Conservation (phyloP, 306 rosid genomes). For the Astragalus glycyphyllos region DNA sequence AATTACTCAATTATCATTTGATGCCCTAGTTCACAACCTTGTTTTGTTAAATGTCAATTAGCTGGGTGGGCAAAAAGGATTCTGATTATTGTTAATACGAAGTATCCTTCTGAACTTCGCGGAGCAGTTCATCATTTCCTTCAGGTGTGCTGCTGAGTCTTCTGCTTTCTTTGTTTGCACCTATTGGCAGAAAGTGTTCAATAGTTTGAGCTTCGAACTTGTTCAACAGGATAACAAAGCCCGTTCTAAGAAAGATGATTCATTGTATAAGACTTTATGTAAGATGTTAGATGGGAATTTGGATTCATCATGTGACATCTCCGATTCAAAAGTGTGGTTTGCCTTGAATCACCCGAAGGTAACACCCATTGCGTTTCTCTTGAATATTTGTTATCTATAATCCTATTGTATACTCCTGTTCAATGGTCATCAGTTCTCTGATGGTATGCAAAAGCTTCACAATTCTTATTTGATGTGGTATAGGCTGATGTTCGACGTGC, state of each 20-base stretch:
- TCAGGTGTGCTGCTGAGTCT: constrained; percentile 54
- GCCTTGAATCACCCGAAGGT: constrained; percentile 92
- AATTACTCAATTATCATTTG: constrained; percentile 22
- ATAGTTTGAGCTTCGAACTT: constrained; percentile 39
- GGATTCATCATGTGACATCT: constrained; percentile 54
- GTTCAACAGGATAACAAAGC: constrained; percentile 58
- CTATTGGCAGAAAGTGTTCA: constrained; percentile 10
- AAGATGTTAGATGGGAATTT: constrained; percentile 70
- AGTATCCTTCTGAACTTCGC: constrained; percentile 80
- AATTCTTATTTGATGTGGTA: constrained; percentile 34
- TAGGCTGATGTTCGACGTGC: constrained; percentile 88
- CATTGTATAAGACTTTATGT: constrained; percentile 59
- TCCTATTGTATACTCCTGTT: constrained; percentile 35
- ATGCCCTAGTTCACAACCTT: constrained; percentile 34
- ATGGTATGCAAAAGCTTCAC: constrained; percentile 1
- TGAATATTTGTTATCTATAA: constrained; percentile 28
- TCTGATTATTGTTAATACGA: constrained; percentile 59
- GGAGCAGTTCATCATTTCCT: constrained; percentile 75
- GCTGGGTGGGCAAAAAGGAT: constrained; percentile 78
- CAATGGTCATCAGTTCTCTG: constrained; percentile 25
- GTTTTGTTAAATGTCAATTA: constrained; percentile 46
- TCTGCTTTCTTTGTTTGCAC: constrained; percentile 24
- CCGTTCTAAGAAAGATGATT: constrained; percentile 62
- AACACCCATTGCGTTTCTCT: constrained; percentile 12
- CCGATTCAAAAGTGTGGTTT: constrained; percentile 79